Percentiles rank a stretch among this genome's conserved stretches.
phyloP scores from a whole-genome alignment of 2,329 filamentous ascomycete genomes.

The Trichoderma asperellum region DNA sequence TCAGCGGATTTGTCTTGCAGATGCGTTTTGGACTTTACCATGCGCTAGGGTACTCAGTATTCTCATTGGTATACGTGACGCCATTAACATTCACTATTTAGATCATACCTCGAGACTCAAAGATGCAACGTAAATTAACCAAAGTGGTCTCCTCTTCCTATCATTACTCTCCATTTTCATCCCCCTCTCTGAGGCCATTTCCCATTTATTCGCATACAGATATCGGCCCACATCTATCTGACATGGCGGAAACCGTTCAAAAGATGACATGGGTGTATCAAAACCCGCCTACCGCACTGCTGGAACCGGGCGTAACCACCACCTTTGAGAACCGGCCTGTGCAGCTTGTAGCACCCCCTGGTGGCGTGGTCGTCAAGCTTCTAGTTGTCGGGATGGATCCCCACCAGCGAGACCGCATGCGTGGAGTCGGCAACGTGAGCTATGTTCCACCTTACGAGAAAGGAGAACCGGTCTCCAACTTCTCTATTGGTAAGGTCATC shows the following conservation, averaged over 20 bases:
- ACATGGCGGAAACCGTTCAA: neutral
- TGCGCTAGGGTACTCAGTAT: neutral
- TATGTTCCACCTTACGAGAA: neutral
- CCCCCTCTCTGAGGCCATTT: neutral
- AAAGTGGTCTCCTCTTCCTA: neutral
- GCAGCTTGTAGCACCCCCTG: neutral
- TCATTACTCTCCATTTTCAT: neutral
- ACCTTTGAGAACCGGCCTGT: neutral
- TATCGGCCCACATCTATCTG: neutral
- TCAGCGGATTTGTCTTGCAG: neutral
- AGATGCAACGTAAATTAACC: neutral
- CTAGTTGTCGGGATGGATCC: neutral
- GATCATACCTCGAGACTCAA: neutral
- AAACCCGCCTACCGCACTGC: neutral
- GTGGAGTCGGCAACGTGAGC: neutral
- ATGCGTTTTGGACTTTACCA: neutral
- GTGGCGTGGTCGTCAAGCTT: neutral
- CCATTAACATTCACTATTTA: neutral
- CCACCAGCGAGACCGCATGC: neutral
- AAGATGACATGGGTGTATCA: neutral
- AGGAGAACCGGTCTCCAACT: neutral
- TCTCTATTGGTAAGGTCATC: neutral
- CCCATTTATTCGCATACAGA: neutral
- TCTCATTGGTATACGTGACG: neutral
- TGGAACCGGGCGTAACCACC: neutral